Evolutionary conservation across 2,329 filamentous ascomycete genomes (phyloP).

Genomic region (Colletotrichum paranaense): DNA sequence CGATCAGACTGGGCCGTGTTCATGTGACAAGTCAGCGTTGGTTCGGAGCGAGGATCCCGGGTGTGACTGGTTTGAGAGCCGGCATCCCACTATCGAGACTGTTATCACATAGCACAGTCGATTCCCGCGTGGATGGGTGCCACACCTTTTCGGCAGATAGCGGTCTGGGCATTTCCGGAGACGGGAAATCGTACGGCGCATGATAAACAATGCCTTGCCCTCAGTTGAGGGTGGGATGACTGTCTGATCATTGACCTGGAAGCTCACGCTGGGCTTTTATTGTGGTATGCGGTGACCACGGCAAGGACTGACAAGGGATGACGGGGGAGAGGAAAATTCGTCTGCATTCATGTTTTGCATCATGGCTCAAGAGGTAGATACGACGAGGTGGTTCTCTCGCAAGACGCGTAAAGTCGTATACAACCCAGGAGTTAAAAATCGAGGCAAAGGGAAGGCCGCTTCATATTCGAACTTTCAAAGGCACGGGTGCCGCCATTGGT

Average conservation of each 20-base stretch:
- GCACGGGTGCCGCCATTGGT: too few species aligned
- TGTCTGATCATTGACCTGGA: background rate
- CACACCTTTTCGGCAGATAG: background rate
- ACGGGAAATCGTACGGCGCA: background rate
- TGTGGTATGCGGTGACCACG: background rate
- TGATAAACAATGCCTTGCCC: background rate
- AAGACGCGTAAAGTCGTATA: too few species aligned
- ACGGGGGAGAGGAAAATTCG: background rate
- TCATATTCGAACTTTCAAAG: background rate
- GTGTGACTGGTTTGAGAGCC: background rate
- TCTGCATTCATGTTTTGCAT: background rate
- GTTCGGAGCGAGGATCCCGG: background rate
- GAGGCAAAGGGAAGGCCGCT: too few species aligned
- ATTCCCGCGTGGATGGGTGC: background rate
- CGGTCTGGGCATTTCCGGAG: too few species aligned
- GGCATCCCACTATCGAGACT: background rate
- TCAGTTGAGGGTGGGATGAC: constrained; percentile 3
- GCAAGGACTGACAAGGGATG: background rate
- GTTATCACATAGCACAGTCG: background rate
- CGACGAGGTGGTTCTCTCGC: background rate
- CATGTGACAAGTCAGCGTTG: background rate
- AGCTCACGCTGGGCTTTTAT: background rate
- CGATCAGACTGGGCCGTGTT: constrained; percentile 27
- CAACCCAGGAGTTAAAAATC: too few species aligned
- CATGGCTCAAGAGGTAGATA: background rate